Percentiles rank a stretch among this genome's conserved stretches.
Evolutionary conservation across 345 rosid genomes (phyloP).

Genomic region (Populus simonii): DNA sequence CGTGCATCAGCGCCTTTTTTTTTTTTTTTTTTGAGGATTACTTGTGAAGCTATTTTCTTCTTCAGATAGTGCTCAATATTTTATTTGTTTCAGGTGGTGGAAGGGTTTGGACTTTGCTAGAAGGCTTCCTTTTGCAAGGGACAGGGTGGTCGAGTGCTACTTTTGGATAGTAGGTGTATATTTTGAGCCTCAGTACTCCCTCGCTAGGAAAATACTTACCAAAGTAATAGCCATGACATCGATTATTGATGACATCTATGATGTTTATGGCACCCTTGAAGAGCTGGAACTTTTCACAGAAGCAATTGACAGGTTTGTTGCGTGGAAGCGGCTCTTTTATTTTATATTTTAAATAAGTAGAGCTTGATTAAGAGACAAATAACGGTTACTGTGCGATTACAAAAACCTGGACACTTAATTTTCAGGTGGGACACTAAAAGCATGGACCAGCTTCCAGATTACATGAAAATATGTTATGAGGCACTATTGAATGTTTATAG

Average conservation of each 20-base stretch:
- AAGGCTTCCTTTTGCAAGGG: conserved; percentile 30
- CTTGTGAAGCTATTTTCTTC: not conserved
- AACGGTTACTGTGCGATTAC: too few relatives aligned
- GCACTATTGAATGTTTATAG: not conserved
- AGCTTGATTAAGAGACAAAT: too few relatives aligned
- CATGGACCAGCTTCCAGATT: not conserved
- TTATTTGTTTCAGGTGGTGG: conserved; percentile 30
- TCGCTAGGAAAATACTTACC: conserved; percentile 18
- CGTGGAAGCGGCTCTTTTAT: too few relatives aligned
- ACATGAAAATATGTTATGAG: not conserved
- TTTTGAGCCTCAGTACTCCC: conserved; percentile 28
- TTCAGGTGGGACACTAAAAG: conserved; percentile 2
- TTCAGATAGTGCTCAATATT: not conserved
- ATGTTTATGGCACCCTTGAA: conserved; percentile 37
- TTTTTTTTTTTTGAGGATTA: too few relatives aligned
- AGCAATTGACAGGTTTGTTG: conserved; percentile 29
- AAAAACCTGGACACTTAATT: too few relatives aligned
- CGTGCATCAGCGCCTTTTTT: too few relatives aligned
- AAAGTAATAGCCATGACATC: conserved; percentile 28
- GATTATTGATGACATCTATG: conserved; percentile 37
- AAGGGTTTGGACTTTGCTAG: conserved; percentile 24
- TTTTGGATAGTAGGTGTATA: conserved; percentile 35
- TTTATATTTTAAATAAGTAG: too few relatives aligned
- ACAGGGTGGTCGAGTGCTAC: conserved; percentile 39
- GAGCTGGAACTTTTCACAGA: conserved; percentile 34